These are phyloP conservation scores for Ascochyta fabae DNA, from an alignment of 2,329 filamentous ascomycete genomes.

Conservation along the genomic window DNA sequence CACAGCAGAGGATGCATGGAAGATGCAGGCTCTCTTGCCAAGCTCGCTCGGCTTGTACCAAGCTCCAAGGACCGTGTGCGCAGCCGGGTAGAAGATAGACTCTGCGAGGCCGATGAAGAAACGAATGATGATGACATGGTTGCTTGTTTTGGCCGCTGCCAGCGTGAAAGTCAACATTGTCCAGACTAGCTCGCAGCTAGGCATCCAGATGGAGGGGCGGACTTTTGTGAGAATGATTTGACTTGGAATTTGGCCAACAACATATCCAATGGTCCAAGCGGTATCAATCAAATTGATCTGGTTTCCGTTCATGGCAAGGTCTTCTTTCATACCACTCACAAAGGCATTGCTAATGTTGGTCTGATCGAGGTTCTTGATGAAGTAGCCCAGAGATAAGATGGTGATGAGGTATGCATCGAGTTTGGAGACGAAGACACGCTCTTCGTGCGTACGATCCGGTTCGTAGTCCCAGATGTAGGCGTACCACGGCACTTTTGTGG, in stretches of 20 bases:
- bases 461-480: slow-evolving; percentile 39
- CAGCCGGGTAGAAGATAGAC: slow-evolving; percentile 29
- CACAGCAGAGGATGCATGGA: slow-evolving; percentile 27
- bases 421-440: slow-evolving; percentile 31
- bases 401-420: slow-evolving; percentile 32
- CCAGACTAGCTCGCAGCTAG: slow-evolving; percentile 29
- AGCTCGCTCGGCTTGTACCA: slow-evolving; percentile 35
- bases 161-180: slow-evolving; percentile 31
- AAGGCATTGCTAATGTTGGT: slow-evolving; percentile 36
- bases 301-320: slow-evolving; percentile 31
- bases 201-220: slow-evolving; percentile 29
- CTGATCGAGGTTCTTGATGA: slow-evolving; percentile 38
- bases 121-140: slow-evolving; percentile 30
- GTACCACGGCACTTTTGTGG: slow-evolving; percentile 30
- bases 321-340: slow-evolving; percentile 37
- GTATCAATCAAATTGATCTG: slow-evolving; percentile 32
- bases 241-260: slow-evolving; percentile 32
- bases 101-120: slow-evolving; percentile 33
- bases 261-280: slow-evolving; percentile 28
- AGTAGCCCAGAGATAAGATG: slow-evolving; percentile 30
- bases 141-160: slow-evolving; percentile 28
- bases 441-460: slow-evolving; percentile 29
- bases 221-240: slow-evolving; percentile 31
- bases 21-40: slow-evolving; percentile 33
- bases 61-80: slow-evolving; percentile 29